Base-by-base conservation (phyloP, 1,139 yeast genomes). In the Diutina neorugosa region DNA sequence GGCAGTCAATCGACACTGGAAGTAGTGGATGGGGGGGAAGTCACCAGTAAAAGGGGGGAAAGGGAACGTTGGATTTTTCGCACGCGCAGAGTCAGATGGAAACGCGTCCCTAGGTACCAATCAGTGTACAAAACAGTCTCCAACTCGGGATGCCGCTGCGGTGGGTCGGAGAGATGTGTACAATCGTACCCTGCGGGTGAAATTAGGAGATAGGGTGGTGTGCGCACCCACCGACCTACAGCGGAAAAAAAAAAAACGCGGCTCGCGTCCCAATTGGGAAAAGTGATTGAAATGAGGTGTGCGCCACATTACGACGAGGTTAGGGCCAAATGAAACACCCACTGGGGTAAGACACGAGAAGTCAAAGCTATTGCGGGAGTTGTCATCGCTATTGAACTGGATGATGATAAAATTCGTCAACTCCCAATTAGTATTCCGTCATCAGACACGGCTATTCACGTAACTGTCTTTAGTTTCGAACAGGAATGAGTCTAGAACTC, bases 261-360 rank as follows among this genome's bases (percentile, higher is more conserved):
- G 25, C 48, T 25, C 48, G 48, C 48, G 27, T 44, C 48, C 48
- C 19, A 44, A 44, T 20, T 12, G 34, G 48, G 48, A 44, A 23
- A 23, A 1, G 48, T 44, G 31, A 44, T 44, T 31, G 37, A 31
- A 31, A 31, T 31, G 37, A 31, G 37, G n/a, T 31, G 37, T 31
- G 37, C 37, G 37, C 37, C 16, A 31, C 37, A 31, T 31, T 31
- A 31, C 37, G 37, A 31, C 37, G 37, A n/a, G 34, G 8, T n/a
- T 27, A 27, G 11, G 9, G 8, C 34, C 34, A 27, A 27, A 27
- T 11, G n/a, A 27, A 27, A 27, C 34, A 27, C 34, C 34, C n/a
- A n/a, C n/a, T n/a, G n/a, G n/a, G n/a, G n/a, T n/a, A n/a, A n/a
- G n/a, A n/a, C n/a, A n/a, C n/a, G n/a, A n/a, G n/a, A n/a, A n/a